Conservation (phyloP, 108 stramenopile genomes). For the Chaetoceros tenuissimus region DNA sequence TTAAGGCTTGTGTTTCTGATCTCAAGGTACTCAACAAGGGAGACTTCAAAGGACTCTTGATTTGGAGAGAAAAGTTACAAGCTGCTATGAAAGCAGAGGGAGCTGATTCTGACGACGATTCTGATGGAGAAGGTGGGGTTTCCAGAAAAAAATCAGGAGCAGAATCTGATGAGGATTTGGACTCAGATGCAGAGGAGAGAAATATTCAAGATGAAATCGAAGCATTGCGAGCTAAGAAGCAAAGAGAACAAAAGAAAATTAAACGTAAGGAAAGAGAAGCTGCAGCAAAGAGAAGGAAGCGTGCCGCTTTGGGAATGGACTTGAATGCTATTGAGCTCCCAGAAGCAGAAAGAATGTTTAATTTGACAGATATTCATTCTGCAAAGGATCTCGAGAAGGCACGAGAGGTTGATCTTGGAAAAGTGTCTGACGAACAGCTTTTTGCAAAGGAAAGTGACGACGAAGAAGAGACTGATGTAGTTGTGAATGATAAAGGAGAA, state of each 20-base stretch:
- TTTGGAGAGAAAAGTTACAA: constrained; percentile 86
- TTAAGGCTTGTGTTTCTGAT: constrained; percentile 80
- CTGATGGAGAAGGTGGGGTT: constrained; percentile 10
- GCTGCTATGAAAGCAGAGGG: constrained; percentile 27
- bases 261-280: constrained; percentile 87
- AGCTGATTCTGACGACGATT: constrained; percentile 31
- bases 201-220: constrained; percentile 72
- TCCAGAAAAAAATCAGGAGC: background rate
- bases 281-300: constrained; percentile 69
- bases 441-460: constrained; percentile 26
- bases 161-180: constrained; percentile 46
- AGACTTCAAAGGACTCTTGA: constrained; percentile 92
- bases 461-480: constrained; percentile 35
- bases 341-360: constrained; percentile 80
- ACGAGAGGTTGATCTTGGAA: constrained; percentile 71
- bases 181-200: constrained; percentile 73
- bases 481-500: constrained; percentile 17
- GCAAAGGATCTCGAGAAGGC: constrained; percentile 56
- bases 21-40: constrained; percentile 91
- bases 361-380: constrained; percentile 56
- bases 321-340: constrained; percentile 80
- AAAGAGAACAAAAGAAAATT: constrained; percentile 66
- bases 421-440: constrained; percentile 59
- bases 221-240: constrained; percentile 49
- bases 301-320: constrained; percentile 84